Base-by-base conservation (phyloP, 805 yeast species). In the Zygoascus biomembranicola region DNA sequence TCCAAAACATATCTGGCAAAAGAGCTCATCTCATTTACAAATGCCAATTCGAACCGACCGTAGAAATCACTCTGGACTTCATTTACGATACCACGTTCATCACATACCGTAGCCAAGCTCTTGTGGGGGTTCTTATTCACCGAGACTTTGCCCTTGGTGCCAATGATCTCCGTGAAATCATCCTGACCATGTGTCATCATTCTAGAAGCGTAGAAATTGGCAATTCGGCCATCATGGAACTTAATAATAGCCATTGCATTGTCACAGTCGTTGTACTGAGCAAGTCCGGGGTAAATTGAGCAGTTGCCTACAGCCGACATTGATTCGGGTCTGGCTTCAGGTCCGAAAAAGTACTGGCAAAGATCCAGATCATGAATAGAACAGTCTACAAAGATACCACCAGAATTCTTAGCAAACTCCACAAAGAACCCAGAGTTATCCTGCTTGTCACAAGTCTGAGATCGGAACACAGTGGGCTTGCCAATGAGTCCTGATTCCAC, bases 361-460 rank as follows among this genome's bases (percentile, higher is more conserved):
- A 52, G 49, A 45, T 61, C 64, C 37, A 61, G 50, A 43, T 61
- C 64, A 43, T 61, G 64, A 16, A 61, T 59, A 14, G 47, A 45
- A 45, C 56, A 53, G 50, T 61, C 64, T n/a, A 61, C 57, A 39
- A 61, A 59, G 26, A 61, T 61, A 13, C 65, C 62, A 18, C 65
- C 64, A 6, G 65, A 61, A 31, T 39, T 47, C 39, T 54, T 58
- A 52, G 56, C 51, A 48, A 59, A 61, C 41, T 58, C 52, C 51
- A 56, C 42, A 31, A 61, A 56, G 16, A 52, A 52, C 10, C 52
- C 55, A 14, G 51, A 44, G n/a, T 41, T 32, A 48, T 52, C 49
- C 11, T 46, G 47, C 32, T 47, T 47, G 37, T 59, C 63, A 14
- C 59, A 44, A 9, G 60, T 59, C 50, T 58, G 60, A 19, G 63